Conservation (phyloP, 2,329 filamentous ascomycete genomes). For the Colletotrichum sp. region DNA sequence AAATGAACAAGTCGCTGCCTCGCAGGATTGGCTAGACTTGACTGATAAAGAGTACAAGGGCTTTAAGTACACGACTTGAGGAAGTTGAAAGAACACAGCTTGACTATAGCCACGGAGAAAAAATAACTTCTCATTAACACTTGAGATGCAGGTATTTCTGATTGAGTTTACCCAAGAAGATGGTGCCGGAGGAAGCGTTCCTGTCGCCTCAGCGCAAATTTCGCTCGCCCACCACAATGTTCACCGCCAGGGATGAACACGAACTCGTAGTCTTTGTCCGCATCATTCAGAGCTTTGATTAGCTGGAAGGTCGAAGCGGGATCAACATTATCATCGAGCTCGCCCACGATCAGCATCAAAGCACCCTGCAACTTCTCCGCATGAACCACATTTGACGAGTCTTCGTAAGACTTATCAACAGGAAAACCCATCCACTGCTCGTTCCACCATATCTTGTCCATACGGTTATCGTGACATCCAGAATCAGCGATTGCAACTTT, state of each 20-base stretch:
- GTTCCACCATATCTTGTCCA: slow-evolving; percentile 36
- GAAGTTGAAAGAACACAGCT: background rate
- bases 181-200: background rate
- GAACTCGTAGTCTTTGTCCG: slow-evolving; percentile 33
- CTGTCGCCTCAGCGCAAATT: background rate
- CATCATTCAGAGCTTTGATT: slow-evolving; percentile 28
- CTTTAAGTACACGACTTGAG: background rate
- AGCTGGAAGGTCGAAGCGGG: slow-evolving; percentile 34
- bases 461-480: slow-evolving; percentile 35
- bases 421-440: slow-evolving; percentile 38
- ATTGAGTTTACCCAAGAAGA: background rate
- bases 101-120: too few relatives aligned
- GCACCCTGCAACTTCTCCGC: slow-evolving; percentile 29
- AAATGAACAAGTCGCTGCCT: background rate
- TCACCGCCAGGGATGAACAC: slow-evolving; percentile 28
- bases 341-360: slow-evolving; percentile 33
- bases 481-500: slow-evolving; percentile 30
- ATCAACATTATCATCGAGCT: slow-evolving; percentile 33
- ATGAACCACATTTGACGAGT: slow-evolving; percentile 31
- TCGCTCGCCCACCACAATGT: background rate
- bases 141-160: background rate
- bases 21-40: background rate
- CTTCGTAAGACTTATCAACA: slow-evolving; percentile 30
- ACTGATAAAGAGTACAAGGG: background rate
- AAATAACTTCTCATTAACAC: too few relatives aligned